Percentiles rank a stretch among this genome's conserved stretches.
phyloP scores from a whole-genome alignment of 1,284 basidiomycete species.

The Ustilago nuda region DNA sequence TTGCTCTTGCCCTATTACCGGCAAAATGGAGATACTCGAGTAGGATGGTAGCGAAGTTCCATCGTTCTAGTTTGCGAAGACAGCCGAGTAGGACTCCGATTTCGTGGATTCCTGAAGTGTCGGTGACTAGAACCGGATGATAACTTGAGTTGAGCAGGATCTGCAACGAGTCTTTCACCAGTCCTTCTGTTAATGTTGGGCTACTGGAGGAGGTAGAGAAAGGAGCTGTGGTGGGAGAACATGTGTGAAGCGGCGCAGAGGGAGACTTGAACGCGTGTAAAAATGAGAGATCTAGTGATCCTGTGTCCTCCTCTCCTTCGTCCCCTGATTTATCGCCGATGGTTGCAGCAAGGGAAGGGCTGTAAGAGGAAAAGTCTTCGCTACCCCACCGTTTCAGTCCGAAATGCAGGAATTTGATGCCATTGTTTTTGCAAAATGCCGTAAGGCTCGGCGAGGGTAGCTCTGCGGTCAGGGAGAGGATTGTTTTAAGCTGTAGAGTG shows the following conservation, averaged over 20 bases:
- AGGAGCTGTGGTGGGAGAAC: background rate
- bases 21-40: constrained; percentile 66
- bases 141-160: constrained; percentile 50
- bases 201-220: constrained; percentile 26
- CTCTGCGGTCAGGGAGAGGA: constrained; percentile 62
- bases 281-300: constrained; percentile 19
- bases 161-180: constrained; percentile 63
- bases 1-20: constrained; percentile 55
- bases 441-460: constrained; percentile 51
- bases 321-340: no score
- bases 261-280: constrained; percentile 14
- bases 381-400: constrained; percentile 36
- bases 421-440: constrained; percentile 43
- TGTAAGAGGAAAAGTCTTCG: background rate
- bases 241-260: constrained; percentile 12
- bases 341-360: background rate
- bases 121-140: constrained; percentile 63
- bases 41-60: constrained; percentile 66
- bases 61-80: constrained; percentile 62
- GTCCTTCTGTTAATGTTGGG: constrained; percentile 46
- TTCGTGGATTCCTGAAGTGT: constrained; percentile 65
- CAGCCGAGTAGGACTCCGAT: constrained; percentile 64
- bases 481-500: constrained; percentile 53
- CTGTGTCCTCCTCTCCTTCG: background rate
- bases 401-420: constrained; percentile 58